A percentile compares a stretch with the other conserved stretches of the same genome.
phyloP scores from a whole-genome alignment of 2,329 filamentous ascomycete genomes.

The Microdochium nivale region DNA sequence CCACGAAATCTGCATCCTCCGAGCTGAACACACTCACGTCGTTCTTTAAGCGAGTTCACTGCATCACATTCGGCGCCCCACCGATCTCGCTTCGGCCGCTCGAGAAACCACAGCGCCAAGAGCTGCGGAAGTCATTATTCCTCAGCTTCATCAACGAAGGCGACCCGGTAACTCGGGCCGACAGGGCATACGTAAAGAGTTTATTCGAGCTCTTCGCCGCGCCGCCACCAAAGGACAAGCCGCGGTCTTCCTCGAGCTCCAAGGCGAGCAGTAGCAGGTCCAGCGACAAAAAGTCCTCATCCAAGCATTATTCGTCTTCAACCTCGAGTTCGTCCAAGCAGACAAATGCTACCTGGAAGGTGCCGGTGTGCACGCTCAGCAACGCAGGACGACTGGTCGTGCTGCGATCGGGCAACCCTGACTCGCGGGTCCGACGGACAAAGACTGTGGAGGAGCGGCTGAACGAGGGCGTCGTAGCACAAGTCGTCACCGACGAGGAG shows the following conservation, averaged over 20 bases:
- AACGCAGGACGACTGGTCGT: conserved; percentile 63
- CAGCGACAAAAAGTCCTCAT: conserved; percentile 5
- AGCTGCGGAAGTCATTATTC: conserved; percentile 61
- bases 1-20: conserved; percentile 43
- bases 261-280: conserved; percentile 3
- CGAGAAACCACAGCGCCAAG: conserved; percentile 40
- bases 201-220: conserved; percentile 63
- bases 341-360: conserved; percentile 40
- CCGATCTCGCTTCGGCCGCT: conserved; percentile 67
- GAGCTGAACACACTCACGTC: conserved; percentile 62
- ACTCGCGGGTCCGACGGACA: conserved; percentile 27
- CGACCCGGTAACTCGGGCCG: conserved; percentile 70
- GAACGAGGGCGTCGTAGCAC: conserved; percentile 57
- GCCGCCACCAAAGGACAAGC: conserved; percentile 35
- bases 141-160: conserved; percentile 79
- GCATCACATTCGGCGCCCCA: conserved; percentile 77
- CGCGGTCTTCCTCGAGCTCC: conserved; percentile 6
- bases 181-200: conserved; percentile 66
- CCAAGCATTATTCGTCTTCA: conserved; percentile 17
- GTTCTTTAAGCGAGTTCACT: conserved; percentile 73
- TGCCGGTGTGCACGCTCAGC: conserved; percentile 58
- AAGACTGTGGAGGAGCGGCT: conserved; percentile 42
- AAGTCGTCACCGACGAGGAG: conserved; percentile 58
- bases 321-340: conserved; percentile 7
- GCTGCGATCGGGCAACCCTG: conserved; percentile 42